Percentiles rank a stretch among this genome's conserved stretches.
Evolutionary conservation across 164 flowering plant species (phyloP).

Genomic region (Buxus sempervirens): DNA sequence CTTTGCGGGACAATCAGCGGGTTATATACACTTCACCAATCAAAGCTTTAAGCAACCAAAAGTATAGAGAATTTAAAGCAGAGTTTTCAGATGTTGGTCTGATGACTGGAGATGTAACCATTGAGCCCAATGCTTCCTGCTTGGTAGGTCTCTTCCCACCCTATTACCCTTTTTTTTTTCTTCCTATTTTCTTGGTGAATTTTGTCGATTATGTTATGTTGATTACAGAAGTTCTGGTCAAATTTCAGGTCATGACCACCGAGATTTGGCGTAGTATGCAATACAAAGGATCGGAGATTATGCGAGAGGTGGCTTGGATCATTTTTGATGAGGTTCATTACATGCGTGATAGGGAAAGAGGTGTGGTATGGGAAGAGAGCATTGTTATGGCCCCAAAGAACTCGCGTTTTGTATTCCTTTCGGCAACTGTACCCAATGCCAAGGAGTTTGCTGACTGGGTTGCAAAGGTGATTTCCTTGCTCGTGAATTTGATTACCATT

Average conservation of each 20-base stretch:
- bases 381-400: conserved; percentile 98
- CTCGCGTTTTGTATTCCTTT: conserved; percentile 87
- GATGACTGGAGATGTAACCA: conserved; percentile 99
- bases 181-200: not conserved
- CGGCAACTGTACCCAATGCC: conserved; percentile 99
- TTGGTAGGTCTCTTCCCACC: conserved; percentile 44
- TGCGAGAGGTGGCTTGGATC: conserved; percentile 93
- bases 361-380: conserved; percentile 99
- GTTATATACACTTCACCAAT: conserved; percentile 98
- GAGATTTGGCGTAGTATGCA: conserved; percentile 99
- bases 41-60: conserved; percentile 96
- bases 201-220: not conserved
- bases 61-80: conserved; percentile 89
- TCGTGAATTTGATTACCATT: conserved; percentile 8
- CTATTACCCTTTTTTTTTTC: not conserved
- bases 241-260: conserved; percentile 91
- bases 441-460: conserved; percentile 99
- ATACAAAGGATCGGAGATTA: conserved; percentile 90
- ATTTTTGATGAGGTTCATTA: conserved; percentile 99
- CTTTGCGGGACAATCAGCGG: conserved; percentile 77
- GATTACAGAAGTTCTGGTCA: not conserved
- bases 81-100: conserved; percentile 97
- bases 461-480: conserved; percentile 66
- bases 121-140: conserved; percentile 97
- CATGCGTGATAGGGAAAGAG: conserved; percentile 98